Base-by-base conservation (phyloP, 495 filamentous ascomycete genomes). In the Penicillium paxilli region DNA sequence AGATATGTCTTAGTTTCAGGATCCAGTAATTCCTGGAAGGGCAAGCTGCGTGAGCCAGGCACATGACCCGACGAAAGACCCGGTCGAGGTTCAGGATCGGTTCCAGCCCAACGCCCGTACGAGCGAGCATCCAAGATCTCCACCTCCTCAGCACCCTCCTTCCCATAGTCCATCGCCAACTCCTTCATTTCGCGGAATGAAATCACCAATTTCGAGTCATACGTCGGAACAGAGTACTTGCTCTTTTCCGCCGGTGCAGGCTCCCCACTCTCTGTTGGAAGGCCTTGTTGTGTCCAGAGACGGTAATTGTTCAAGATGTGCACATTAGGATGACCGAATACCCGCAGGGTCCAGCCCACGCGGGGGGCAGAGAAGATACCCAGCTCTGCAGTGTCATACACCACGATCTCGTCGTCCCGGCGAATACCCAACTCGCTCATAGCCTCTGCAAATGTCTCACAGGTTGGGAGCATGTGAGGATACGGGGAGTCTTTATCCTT, bases 271-370 rank as follows among this genome's bases (percentile, higher is more conserved):
- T 96, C 92, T 0, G 83, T 87, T 4, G 92, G 89, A 57, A 83
- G 79, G 7, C 88, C 90, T 65, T 92, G 79, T 21, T 91, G 85
- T 2, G 90, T 84, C 92, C 92, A 98, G 28, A 89, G 65, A 63
- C 85, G 85, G 74, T 96, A 98, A 71, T 98, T 98, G 72, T 98
- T 94, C 49, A 98, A 74, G 30, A 98, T 63, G 69, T 96, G 90
- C 5, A 97, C 93, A 55, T 80, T 84, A n/a, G 85, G 79, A 70
- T 98, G 94, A 10, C 94, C 93, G 66, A 96, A 96, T 21, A 92
- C 84, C 53, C 83, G 82, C 51, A 98, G 74, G 8, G 92, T 98
- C 94, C 94, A 98, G 30, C 83, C 93, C 5, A 94, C 92, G 47
- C 95, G 81, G 2, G 94, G 95, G 0, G 93, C 94, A 57, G 87